Evolutionary conservation across 2,329 filamentous ascomycete genomes (phyloP).

Genomic region (Phialocephala subalpina): DNA sequence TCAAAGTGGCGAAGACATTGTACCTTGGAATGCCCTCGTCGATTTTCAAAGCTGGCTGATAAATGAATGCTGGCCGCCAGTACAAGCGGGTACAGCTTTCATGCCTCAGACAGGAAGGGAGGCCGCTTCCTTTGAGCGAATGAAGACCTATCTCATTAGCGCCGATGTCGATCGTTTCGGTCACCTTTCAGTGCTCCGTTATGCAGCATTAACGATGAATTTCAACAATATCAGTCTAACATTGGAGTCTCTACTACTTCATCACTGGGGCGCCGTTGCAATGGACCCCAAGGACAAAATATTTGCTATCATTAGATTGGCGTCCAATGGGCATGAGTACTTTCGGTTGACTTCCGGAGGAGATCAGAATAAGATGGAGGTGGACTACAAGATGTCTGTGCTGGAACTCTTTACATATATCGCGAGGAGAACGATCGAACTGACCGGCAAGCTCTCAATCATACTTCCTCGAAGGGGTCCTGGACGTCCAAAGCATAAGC

Average conservation of each 20-base stretch:
- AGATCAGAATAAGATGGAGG: background rate
- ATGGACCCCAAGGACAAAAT: conserved; percentile 7
- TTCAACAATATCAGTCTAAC: background rate
- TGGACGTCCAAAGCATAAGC: conserved; percentile 2
- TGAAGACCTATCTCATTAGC: conserved; percentile 1
- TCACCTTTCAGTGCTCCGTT: conserved; percentile 2
- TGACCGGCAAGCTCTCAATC: conserved; percentile 8
- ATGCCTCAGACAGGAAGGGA: background rate
- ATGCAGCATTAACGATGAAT: background rate
- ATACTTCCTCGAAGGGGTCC: conserved; percentile 3
- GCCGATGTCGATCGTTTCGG: background rate
- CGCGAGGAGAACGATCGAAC: background rate
- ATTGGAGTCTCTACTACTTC: conserved; percentile 1
- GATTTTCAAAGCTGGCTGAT: background rate
- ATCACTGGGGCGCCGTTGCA: conserved; percentile 7
- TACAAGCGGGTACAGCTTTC: background rate
- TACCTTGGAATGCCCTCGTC: conserved; percentile 5
- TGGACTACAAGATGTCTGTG: background rate
- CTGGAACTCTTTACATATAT: conserved; percentile 2
- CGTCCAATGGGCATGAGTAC: background rate
- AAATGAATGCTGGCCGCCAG: background rate
- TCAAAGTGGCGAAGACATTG: background rate
- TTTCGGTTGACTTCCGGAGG: conserved; percentile 6
- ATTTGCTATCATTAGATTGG: conserved; percentile 7
- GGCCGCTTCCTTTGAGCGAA: background rate